Conservation (phyloP, 108 stramenopile species). For the Nitzschia palea region DNA sequence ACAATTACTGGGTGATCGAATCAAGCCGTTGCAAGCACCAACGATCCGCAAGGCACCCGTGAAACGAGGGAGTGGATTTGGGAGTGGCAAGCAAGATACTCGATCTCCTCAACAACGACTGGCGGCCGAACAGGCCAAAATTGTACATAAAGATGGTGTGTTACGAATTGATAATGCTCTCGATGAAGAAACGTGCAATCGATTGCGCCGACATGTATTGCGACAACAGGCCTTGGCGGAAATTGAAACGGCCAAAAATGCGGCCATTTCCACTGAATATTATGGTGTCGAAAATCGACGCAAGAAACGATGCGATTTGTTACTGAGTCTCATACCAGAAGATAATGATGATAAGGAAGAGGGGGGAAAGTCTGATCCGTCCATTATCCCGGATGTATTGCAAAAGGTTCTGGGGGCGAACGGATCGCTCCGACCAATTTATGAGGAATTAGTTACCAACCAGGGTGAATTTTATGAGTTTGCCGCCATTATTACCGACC, state of each 20-base stretch:
- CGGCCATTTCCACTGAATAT: conserved; percentile 1
- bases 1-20: conserved; percentile 14
- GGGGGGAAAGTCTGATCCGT: background rate
- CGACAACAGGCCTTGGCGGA: conserved; percentile 34
- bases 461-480: conserved; percentile 62
- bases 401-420: conserved; percentile 32
- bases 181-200: conserved; percentile 17
- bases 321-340: conserved; percentile 28
- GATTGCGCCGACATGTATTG: conserved; percentile 31
- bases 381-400: conserved; percentile 29
- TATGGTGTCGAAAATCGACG: conserved; percentile 54
- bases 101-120: conserved; percentile 10
- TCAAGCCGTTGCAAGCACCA: conserved; percentile 26
- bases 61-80: conserved; percentile 49
- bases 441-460: conserved; percentile 46
- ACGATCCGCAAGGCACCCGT: conserved; percentile 22
- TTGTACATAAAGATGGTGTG: conserved; percentile 46
- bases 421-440: conserved; percentile 43
- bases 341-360: background rate
- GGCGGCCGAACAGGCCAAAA: conserved; percentile 35
- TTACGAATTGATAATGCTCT: conserved; percentile 37
- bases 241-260: conserved; percentile 16
- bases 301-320: conserved; percentile 47
- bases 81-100: conserved; percentile 19
- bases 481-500: conserved; percentile 51